Percentiles rank a stretch among this genome's conserved stretches.
These are phyloP conservation scores for Powellomyces hirtus DNA, from an alignment of 192 early-diverging fungal genomes.

Conservation along the genomic window DNA sequence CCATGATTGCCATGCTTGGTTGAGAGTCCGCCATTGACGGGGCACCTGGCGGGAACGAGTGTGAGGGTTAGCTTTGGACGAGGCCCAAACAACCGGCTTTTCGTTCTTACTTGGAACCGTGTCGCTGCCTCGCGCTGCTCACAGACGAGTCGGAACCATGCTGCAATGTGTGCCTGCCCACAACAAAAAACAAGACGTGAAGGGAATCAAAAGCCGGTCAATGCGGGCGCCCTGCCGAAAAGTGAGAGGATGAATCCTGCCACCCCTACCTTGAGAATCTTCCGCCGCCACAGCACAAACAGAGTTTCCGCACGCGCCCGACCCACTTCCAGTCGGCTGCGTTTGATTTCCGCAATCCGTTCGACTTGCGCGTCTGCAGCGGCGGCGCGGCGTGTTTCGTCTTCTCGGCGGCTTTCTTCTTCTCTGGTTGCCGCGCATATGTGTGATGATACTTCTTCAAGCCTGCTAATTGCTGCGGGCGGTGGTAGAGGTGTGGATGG, in stretches of 20 bases:
- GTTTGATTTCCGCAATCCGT: background rate
- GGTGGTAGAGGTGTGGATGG: too few relatives aligned
- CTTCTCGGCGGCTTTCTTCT: too few relatives aligned
- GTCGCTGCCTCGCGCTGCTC: background rate
- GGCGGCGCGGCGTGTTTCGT: too few relatives aligned
- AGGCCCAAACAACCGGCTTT: too few relatives aligned
- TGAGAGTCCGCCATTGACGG: background rate
- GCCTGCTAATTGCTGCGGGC: too few relatives aligned
- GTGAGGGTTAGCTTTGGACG: too few relatives aligned
- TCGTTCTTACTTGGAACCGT: background rate
- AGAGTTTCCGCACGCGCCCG: background rate
- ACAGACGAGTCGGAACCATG: background rate
- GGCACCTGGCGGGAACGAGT: too few relatives aligned
- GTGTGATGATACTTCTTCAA: too few relatives aligned
- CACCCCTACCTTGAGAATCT: conserved; percentile 8
- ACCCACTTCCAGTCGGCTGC: background rate
- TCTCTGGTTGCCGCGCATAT: too few relatives aligned
- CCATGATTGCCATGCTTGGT: background rate
- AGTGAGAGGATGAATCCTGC: background rate
- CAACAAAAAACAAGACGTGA: background rate
- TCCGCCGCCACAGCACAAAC: background rate
- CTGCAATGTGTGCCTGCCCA: background rate
- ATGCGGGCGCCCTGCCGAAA: background rate
- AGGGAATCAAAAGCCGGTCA: background rate
- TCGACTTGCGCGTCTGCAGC: too few relatives aligned